A percentile compares a stretch with the other conserved stretches of the same genome.
These are phyloP conservation scores for Leccinum fallax DNA, from an alignment of 1,284 basidiomycete genomes.

Conservation along the genomic window DNA sequence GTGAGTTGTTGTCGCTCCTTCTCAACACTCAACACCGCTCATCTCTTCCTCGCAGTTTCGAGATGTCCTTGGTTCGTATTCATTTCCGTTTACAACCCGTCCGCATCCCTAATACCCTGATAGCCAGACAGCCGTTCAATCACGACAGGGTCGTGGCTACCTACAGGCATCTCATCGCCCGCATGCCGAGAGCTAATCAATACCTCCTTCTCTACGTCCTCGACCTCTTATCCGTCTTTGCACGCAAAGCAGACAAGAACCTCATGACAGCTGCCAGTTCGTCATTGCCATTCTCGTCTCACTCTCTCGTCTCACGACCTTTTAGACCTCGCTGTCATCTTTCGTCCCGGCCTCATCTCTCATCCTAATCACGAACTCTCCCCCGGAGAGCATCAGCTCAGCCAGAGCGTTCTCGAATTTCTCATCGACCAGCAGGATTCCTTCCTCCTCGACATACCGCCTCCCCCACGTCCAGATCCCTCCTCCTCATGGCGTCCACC, in stretches of 20 bases:
- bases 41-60: constrained; percentile 64
- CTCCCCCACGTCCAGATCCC: constrained; percentile 51
- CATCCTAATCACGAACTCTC: constrained; percentile 85
- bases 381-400: constrained; percentile 82
- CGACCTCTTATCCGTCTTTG: constrained; percentile 94
- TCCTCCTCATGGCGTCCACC: constrained; percentile 33
- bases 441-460: constrained; percentile 82
- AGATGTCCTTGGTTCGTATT: constrained; percentile 66
- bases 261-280: constrained; percentile 93
- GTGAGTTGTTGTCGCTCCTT: constrained; percentile 48
- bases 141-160: constrained; percentile 70
- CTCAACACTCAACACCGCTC: constrained; percentile 19
- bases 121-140: constrained; percentile 66
- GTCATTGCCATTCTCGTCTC: constrained; percentile 29
- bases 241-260: constrained; percentile 88
- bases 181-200: constrained; percentile 87
- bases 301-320: neutral
- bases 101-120: constrained; percentile 7
- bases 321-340: constrained; percentile 90
- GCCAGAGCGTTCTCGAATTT: constrained; percentile 92
- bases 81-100: constrained; percentile 19
- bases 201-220: constrained; percentile 96
- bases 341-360: constrained; percentile 89
- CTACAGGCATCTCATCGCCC: constrained; percentile 85
- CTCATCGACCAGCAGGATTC: constrained; percentile 88